Evolutionary conservation across 2,329 filamentous ascomycete species (phyloP), one percentile per base, ranked within the genome.

Genomic region (Ophiostoma piceae): DNA sequence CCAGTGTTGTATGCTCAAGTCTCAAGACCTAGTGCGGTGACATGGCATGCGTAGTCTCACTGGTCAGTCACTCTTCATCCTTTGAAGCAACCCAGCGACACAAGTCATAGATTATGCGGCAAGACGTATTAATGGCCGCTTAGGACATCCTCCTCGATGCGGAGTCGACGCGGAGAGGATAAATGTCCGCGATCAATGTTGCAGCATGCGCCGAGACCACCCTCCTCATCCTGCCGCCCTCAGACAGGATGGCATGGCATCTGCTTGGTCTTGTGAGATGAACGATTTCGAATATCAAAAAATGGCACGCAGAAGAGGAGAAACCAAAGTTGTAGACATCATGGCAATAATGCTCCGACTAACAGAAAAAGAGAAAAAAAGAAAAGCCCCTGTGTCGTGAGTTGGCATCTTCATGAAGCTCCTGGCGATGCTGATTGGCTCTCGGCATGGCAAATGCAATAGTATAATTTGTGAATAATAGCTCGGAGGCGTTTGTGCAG

Each of bases 91-190:
- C 51, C 22, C 3, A 14, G n/a, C 9, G 51, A 57, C 6, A 5
- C 19, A 47, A 5, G 43, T 47, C 9, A 29, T 11, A 29, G 1
- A 57, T 26, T 11, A 3, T 57, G n/a, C 22, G 11, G 47, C 47
- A 5, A 47, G 19, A 47, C 43, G 26, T 29, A 2, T 6, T 19
- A 22, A n/a, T 22, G n/a, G 51, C 26, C 51, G 16, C 51, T 26
- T 14, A 7, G 51, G 22, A 12, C 51, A 12, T 57, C 51, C 51
- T 57, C 51, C 22, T 29, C 22, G 51, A 57, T 5, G n/a, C 16
- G 51, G 51, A 57, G 51, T 57, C 51, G n/a, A 57, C 12, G n/a
- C 16, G 51, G 51, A 57, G 51, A 57, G 51, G 51, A 57, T 8
- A 57, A 22, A 16, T 8, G 51, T 26, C 51, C 22, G n/a, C 51